Conservation (phyloP, 1,139 yeast species). For the Debaryomycetaceae sp. region DNA sequence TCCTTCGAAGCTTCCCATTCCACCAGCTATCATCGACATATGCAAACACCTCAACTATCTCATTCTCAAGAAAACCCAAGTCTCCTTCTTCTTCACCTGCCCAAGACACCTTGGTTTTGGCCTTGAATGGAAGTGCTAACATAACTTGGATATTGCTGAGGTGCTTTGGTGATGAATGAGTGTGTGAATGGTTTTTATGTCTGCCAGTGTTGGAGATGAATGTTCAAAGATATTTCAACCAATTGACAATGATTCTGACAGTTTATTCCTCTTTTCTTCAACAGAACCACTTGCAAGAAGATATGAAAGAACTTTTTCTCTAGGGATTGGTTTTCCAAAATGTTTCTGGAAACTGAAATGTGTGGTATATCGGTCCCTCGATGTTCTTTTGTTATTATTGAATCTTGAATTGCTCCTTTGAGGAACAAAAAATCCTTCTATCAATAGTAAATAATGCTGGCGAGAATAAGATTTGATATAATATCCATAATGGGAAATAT, state of each 20-base stretch:
- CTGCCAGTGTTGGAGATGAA: not conserved
- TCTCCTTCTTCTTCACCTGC: conserved; percentile 86
- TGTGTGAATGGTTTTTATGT: not conserved
- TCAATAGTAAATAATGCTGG: not conserved
- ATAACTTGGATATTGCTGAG: not conserved
- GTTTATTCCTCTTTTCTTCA: not conserved
- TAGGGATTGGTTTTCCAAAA: not conserved
- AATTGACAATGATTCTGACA: not conserved
- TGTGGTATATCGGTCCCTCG: not conserved
- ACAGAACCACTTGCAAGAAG: not conserved
- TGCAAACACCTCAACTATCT: conserved; percentile 75
- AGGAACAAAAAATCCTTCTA: not conserved
- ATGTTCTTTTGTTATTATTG: not conserved
- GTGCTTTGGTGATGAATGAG: not conserved
- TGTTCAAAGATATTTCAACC: not conserved
- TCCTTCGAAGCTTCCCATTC: conserved; percentile 78
- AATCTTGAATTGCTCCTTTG: not conserved
- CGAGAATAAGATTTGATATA: not conserved
- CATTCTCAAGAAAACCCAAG: conserved; percentile 91
- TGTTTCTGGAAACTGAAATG: not conserved
- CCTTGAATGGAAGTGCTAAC: conserved; percentile 62
- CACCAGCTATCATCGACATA: conserved; percentile 91
- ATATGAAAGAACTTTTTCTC: not conserved
- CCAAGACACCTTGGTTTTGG: conserved; percentile 82
- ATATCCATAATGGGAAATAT: not conserved